Conservation (phyloP, 768 basidiomycete genomes). For the Scleroderma citrinum region DNA sequence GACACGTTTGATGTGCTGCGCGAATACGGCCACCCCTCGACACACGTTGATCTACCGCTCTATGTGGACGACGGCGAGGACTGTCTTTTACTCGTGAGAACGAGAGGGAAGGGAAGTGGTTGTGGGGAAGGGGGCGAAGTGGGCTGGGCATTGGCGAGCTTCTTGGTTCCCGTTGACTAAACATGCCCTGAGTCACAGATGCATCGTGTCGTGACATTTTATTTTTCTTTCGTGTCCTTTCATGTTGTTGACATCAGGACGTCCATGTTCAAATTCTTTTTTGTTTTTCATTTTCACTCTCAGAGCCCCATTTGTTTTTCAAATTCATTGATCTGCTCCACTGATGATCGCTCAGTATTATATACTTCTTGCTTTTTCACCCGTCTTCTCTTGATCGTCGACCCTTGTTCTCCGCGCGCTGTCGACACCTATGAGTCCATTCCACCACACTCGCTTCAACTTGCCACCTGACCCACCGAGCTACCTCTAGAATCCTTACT, state of each 20-base stretch:
- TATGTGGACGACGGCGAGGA: conserved; percentile 75
- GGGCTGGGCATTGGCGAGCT: conserved; percentile 82
- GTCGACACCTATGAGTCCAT: background rate
- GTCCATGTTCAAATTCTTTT: too few species aligned
- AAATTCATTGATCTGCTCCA: too few species aligned
- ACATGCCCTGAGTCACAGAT: conserved; percentile 3
- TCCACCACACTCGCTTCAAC: too few species aligned
- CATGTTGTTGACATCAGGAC: too few species aligned
- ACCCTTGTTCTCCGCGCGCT: background rate
- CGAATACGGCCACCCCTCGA: conserved; percentile 75
- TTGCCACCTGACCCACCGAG: too few species aligned
- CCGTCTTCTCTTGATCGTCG: background rate
- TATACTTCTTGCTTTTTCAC: too few species aligned
- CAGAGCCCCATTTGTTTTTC: too few species aligned
- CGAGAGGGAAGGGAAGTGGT: conserved; percentile 26
- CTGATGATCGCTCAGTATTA: too few species aligned
- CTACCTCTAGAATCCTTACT: background rate
- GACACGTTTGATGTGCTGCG: conserved; percentile 63
- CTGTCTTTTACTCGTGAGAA: conserved; percentile 68
- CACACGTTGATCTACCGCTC: conserved; percentile 66
- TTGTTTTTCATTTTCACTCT: too few species aligned
- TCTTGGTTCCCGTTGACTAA: conserved; percentile 56
- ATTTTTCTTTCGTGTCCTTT: background rate
- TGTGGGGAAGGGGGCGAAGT: conserved; percentile 37
- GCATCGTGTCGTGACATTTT: too few species aligned